Evolutionary conservation across 345 rosid genomes (phyloP).

Genomic region (Noccaea caerulescens): DNA sequence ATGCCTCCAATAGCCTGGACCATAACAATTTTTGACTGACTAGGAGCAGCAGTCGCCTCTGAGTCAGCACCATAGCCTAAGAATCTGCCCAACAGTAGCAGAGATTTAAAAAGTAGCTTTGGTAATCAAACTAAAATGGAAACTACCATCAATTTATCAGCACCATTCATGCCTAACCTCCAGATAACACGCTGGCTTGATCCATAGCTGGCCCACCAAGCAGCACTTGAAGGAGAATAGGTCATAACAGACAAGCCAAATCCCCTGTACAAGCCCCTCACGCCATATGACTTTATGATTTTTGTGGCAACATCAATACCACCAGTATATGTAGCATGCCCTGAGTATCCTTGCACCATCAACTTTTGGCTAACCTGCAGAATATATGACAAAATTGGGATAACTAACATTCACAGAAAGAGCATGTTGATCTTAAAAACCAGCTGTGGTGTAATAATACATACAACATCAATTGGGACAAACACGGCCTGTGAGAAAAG

Average conservation of each 20-base stretch:
- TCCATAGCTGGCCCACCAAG: constrained; percentile 99
- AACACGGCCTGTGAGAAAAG: constrained; percentile 85
- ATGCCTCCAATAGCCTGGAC: constrained; percentile 97
- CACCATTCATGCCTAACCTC: constrained; percentile 58
- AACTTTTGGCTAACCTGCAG: constrained; percentile 91
- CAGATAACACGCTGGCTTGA: constrained; percentile 94
- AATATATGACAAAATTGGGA: constrained; percentile 8
- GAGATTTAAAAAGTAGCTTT: constrained; percentile 14
- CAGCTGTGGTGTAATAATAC: constrained; percentile 21
- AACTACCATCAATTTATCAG: not conserved
- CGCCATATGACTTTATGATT: constrained; percentile 75
- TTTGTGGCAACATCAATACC: constrained; percentile 93
- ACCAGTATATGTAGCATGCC: constrained; percentile 79
- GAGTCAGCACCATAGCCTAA: constrained; percentile 62
- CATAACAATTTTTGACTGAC: constrained; percentile 56
- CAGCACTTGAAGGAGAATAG: constrained; percentile 97
- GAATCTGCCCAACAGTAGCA: constrained; percentile 55
- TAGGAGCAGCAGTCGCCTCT: constrained; percentile 55
- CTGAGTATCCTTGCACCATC: constrained; percentile 99
- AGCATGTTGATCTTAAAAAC: not conserved
- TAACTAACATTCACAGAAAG: constrained; percentile 1
- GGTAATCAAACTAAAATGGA: constrained; percentile 11
- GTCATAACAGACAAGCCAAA: constrained; percentile 94
- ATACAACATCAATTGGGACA: constrained; percentile 95
- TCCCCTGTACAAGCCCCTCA: constrained; percentile 89